These are phyloP conservation scores for Akanthomyces lecanii DNA, from an alignment of 2,329 filamentous ascomycete species.

Conservation along the genomic window DNA sequence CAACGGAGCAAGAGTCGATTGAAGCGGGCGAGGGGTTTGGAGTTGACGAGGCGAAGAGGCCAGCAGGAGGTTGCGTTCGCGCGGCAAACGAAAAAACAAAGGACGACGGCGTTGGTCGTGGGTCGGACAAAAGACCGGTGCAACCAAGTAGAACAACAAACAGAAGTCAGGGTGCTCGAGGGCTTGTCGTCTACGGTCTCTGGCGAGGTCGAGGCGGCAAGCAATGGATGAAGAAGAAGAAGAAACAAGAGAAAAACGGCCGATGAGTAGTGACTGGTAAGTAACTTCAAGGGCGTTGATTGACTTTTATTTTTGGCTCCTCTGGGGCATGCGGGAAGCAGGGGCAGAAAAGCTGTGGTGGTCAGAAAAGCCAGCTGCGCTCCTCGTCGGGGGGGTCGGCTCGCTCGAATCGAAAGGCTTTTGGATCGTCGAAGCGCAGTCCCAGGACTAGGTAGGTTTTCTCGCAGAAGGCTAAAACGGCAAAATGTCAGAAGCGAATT, in stretches of 20 bases:
- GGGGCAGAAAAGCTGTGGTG: constrained; percentile 9
- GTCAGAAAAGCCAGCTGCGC: background rate
- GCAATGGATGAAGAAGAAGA: background rate
- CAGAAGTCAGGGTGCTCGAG: background rate
- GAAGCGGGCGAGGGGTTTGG: background rate
- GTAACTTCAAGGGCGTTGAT: background rate
- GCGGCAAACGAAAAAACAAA: constrained; percentile 12
- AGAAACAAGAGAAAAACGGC: background rate
- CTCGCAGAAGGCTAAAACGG: background rate
- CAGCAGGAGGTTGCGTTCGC: background rate
- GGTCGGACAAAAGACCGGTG: background rate
- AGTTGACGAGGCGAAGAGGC: background rate
- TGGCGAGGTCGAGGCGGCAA: background rate
- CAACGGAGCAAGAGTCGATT: background rate
- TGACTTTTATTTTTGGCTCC: constrained; percentile 4
- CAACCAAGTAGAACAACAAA: constrained; percentile 14
- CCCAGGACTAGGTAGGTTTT: background rate
- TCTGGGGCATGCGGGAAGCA: constrained; percentile 3
- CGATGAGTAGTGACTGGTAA: constrained; percentile 5
- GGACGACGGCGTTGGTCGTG: constrained; percentile 5
- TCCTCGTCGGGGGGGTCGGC: constrained; percentile 9
- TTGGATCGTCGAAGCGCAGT: constrained; percentile 11
- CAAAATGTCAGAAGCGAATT: constrained; percentile 2
- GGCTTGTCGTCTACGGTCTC: background rate
- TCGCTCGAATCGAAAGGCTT: constrained; percentile 6